Evolutionary conservation across 106 monocot species (phyloP).

Genomic region (Platanthera zijinensis): DNA sequence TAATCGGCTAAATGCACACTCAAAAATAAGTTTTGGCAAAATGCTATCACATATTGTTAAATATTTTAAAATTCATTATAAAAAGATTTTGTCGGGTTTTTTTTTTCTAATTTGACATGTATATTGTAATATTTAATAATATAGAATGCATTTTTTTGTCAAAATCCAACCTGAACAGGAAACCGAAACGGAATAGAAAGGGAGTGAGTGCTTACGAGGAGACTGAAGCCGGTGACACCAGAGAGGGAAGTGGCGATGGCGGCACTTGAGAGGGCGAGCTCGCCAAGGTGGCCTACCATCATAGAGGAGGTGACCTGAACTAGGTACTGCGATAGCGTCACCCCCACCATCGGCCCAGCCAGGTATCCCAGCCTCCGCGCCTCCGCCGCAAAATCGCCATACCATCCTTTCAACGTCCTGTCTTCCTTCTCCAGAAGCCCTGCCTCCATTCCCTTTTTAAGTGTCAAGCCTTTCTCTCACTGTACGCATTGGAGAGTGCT

Average conservation of each 20-base stretch:
- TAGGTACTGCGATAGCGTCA: conserved; percentile 36
- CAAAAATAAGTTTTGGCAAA: too few species aligned
- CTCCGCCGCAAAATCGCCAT: conserved; percentile 19
- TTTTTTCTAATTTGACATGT: too few species aligned
- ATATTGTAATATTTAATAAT: too few species aligned
- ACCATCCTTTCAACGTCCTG: conserved; percentile 6
- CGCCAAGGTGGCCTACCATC: conserved; percentile 70
- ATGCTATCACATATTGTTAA: too few species aligned
- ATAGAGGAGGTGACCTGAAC: conserved; percentile 43
- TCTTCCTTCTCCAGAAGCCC: conserved; percentile 8
- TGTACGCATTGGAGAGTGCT: too few species aligned
- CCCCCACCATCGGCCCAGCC: conserved; percentile 48
- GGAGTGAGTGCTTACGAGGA: conserved; percentile 30
- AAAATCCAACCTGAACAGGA: background rate
- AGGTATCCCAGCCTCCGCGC: conserved; percentile 24
- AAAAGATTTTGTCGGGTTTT: too few species aligned
- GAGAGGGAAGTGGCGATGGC: conserved; percentile 60
- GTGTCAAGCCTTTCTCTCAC: background rate
- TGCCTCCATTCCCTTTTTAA: conserved; percentile 1
- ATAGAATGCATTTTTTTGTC: too few species aligned
- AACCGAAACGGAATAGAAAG: background rate
- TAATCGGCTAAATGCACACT: too few species aligned
- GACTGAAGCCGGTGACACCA: conserved; percentile 65
- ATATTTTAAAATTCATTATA: too few species aligned
- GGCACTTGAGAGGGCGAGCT: conserved; percentile 45